Evolutionary conservation across 2,329 filamentous ascomycete species (phyloP).

Genomic region (Westerdykella ornata): DNA sequence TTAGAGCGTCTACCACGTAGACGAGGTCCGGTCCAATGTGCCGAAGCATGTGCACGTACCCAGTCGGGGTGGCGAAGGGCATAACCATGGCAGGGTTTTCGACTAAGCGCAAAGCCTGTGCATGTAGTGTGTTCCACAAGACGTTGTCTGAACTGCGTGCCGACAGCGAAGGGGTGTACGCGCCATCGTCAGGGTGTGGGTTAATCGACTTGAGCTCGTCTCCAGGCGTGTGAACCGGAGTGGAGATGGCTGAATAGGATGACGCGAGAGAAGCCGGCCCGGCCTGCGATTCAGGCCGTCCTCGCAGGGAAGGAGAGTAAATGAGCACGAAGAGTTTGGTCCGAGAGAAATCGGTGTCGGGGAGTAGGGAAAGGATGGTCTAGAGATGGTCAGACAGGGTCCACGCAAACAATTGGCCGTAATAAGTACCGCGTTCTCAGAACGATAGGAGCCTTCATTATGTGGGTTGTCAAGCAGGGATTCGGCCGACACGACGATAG

Average conservation of each 20-base stretch:
- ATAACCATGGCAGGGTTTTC: conserved; percentile 82
- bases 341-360: conserved; percentile 64
- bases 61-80: conserved; percentile 76
- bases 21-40: conserved; percentile 79
- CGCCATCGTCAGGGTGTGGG: conserved; percentile 41
- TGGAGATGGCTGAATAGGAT: conserved; percentile 79
- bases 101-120: conserved; percentile 70
- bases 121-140: conserved; percentile 72
- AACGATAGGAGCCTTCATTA: conserved; percentile 52
- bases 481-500: conserved; percentile 80
- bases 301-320: conserved; percentile 74
- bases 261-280: conserved; percentile 60
- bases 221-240: conserved; percentile 58
- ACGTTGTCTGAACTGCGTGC: conserved; percentile 38
- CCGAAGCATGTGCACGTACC: conserved; percentile 78
- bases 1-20: conserved; percentile 80
- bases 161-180: conserved; percentile 32
- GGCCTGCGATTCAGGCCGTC: conserved; percentile 44
- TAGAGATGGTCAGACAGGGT: conserved; percentile 24
- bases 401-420: not conserved
- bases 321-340: conserved; percentile 82
- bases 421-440: conserved; percentile 72
- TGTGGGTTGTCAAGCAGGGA: conserved; percentile 49
- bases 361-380: conserved; percentile 78
- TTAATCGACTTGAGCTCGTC: conserved; percentile 49